Base-by-base conservation (phyloP, 1,284 basidiomycete species). In the Cryptococcus floricola region DNA sequence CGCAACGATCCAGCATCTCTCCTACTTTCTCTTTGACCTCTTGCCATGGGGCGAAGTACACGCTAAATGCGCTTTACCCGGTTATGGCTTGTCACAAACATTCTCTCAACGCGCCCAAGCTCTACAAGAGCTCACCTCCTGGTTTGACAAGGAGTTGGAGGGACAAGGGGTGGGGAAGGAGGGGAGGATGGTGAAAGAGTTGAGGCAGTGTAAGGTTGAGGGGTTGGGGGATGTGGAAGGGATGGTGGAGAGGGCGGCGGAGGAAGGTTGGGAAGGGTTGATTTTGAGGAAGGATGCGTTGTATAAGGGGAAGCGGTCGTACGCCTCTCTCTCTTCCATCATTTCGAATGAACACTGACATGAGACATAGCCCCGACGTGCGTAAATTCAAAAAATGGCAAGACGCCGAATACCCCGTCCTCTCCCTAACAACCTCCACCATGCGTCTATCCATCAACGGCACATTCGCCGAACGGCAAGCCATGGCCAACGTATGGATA, bases 311-410 rank as follows among this genome's bases (percentile, higher is more conserved):
- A 65, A 59, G 48, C 53, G 75, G 39, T 67, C 63, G 74, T 71
- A 46, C 50, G 71, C 65, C 3, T 18, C 18, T 10, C 31, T n/a
- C 18, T 38, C 5, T 14, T 25, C 14, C n/a, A 28, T 2, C 43
- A 31, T 28, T 13, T 13, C 31, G 6, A 28, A n/a, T n/a, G 25
- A 48, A 48, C n/a, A 34, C 27, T 31, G 46, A 28, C 46, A 44
- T 50, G 18, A 42, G 16, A 23, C 31, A 13, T 50, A 76, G 71
- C 18, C 38, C 57, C 10, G 69, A 74, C 49, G 64, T 77, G 8
- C 60, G 65, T 27, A 77, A 77, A 56, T 73, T 71, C 67, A 77
- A 77, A 55, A 56, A 69, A 52, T 75, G 72, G 71, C 64, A 65
- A 51, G 75, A 77, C 50, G 72, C 60, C 4, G 75, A 77, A 57